phyloP scores from a whole-genome alignment of 1,284 basidiomycete species.

The Cerioporus squamosus region DNA sequence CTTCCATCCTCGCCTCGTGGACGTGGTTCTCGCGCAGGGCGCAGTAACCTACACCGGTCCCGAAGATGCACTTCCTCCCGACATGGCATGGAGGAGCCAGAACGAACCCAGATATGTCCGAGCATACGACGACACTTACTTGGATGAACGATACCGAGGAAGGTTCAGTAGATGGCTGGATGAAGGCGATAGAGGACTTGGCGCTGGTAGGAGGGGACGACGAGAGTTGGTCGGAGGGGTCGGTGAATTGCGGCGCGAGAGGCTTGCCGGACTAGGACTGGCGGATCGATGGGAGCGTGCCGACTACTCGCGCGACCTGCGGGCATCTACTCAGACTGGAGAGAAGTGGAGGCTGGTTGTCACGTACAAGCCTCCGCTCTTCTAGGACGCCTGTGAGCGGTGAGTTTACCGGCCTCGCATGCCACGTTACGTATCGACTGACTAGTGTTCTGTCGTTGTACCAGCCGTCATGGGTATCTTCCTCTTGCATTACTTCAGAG shows the following conservation, averaged over 20 bases:
- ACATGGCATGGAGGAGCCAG: background rate
- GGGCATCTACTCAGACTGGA: background rate
- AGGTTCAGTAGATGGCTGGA: background rate
- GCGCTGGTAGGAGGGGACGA: background rate
- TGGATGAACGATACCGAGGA: no score
- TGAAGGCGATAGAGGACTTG: no score
- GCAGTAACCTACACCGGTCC: conserved; percentile 14
- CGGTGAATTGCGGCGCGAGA: no score
- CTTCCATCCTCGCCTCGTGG: conserved; percentile 27
- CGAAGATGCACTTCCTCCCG: background rate
- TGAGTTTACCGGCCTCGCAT: no score
- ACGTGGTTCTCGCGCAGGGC: conserved; percentile 24
- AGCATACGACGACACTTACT: no score
- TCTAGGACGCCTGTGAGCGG: no score
- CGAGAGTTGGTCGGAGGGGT: background rate
- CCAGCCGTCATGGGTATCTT: no score
- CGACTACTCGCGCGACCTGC: conserved; percentile 10
- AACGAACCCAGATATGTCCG: background rate
- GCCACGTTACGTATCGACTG: no score
- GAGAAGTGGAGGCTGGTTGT: conserved; percentile 15
- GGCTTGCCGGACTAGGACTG: background rate
- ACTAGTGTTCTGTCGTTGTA: no score
- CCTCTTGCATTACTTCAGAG: no score
- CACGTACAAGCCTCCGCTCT: conserved; percentile 13
- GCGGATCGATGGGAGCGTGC: background rate